Conservation (phyloP, 306 rosid genomes). For the Crotalaria pallida region DNA sequence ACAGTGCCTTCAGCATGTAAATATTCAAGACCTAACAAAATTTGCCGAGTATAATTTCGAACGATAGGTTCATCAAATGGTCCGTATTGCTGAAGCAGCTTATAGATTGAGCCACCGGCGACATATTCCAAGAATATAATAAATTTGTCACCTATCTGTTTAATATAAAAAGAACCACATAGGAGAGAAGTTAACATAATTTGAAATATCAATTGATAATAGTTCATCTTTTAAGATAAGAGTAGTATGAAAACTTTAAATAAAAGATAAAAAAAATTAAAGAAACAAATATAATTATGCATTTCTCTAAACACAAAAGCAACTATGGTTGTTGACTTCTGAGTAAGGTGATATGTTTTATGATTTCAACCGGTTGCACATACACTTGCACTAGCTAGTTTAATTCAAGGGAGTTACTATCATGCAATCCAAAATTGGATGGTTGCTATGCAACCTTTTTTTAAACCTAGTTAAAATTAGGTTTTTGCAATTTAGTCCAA, state of each 20-base stretch:
- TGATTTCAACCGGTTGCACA: too few relatives aligned
- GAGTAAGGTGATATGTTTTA: not conserved
- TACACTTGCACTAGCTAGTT: too few relatives aligned
- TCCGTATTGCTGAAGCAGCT: slow-evolving; percentile 85
- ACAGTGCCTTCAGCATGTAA: slow-evolving; percentile 84
- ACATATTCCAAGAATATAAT: slow-evolving; percentile 92
- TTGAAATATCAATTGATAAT: not conserved
- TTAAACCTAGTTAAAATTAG: too few relatives aligned
- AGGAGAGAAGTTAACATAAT: slow-evolving; percentile 13
- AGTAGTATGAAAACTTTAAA: slow-evolving; percentile 33
- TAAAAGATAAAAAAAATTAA: too few relatives aligned
- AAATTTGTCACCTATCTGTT: slow-evolving; percentile 74
- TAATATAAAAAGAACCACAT: slow-evolving; percentile 7
- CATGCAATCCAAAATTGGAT: too few relatives aligned
- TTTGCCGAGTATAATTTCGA: slow-evolving; percentile 86
- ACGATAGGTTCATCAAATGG: slow-evolving; percentile 74
- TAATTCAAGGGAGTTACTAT: too few relatives aligned
- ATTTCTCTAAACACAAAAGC: not conserved
- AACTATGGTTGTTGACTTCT: not conserved
- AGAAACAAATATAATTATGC: not conserved
- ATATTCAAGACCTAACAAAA: slow-evolving; percentile 86
- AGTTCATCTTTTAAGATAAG: slow-evolving; percentile 23
- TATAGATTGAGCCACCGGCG: slow-evolving; percentile 88
- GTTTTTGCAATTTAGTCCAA: too few relatives aligned
- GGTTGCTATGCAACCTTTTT: too few relatives aligned